A percentile compares a stretch with the other conserved stretches of the same genome.
Conservation (phyloP, 1,284 basidiomycete genomes). For the Leccinum fallax region DNA sequence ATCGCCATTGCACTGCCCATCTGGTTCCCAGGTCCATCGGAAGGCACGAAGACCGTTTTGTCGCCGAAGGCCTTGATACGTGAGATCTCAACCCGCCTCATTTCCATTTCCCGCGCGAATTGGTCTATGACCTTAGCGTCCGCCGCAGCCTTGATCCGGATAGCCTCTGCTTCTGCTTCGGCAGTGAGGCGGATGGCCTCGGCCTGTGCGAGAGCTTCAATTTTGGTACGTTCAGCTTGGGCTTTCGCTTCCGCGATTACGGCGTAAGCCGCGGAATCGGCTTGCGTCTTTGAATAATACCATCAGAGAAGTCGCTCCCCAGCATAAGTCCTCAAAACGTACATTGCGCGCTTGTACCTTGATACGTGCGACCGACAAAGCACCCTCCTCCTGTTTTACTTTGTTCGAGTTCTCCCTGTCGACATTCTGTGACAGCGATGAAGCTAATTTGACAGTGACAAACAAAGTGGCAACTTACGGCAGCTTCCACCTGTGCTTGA, state of each 20-base stretch:
- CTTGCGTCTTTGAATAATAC: conserved; percentile 49
- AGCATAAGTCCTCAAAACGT: conserved; percentile 5
- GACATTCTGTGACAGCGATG: conserved; percentile 54
- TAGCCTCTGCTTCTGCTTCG: conserved; percentile 71
- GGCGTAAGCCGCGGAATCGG: conserved; percentile 73
- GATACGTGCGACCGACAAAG: conserved; percentile 72
- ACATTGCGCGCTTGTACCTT: conserved; percentile 69
- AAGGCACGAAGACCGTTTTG: conserved; percentile 71
- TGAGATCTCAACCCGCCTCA: conserved; percentile 64
- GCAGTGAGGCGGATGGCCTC: conserved; percentile 71
- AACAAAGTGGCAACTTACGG: conserved; percentile 46
- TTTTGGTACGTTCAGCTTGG: conserved; percentile 65
- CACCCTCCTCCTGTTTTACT: conserved; percentile 80
- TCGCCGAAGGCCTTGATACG: conserved; percentile 67
- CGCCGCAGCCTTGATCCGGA: conserved; percentile 62
- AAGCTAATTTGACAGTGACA: neutral
- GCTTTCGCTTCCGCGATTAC: conserved; percentile 75
- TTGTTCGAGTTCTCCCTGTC: conserved; percentile 84
- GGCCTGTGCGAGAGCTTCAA: conserved; percentile 73
- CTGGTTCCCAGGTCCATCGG: conserved; percentile 55
- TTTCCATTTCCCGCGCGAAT: conserved; percentile 76
- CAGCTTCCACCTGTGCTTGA: conserved; percentile 82
- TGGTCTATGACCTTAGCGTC: conserved; percentile 60
- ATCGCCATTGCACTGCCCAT: conserved; percentile 61
- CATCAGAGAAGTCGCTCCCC: conserved; percentile 11